These are phyloP conservation scores for Lumnitzera racemosa DNA, from an alignment of 345 rosid species.

Conservation along the genomic window DNA sequence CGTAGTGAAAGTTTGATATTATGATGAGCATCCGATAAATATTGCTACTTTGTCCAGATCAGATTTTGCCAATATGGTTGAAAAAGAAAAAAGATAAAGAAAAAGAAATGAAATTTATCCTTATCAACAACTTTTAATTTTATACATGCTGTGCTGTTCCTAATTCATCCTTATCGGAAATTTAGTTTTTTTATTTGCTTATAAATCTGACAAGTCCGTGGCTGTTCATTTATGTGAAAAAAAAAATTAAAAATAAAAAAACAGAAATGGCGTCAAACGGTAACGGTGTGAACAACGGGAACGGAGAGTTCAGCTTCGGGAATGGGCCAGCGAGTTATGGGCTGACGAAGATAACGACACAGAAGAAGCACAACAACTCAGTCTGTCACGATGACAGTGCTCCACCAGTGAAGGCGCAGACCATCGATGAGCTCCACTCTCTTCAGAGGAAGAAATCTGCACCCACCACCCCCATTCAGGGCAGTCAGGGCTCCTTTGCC, in stretches of 20 bases:
- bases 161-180: no score
- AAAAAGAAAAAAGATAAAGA: no score
- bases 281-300: conserved; percentile 19
- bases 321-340: conserved; percentile 25
- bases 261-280: conserved; percentile 29
- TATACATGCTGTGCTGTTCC: no score
- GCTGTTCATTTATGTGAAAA: neutral
- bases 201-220: neutral
- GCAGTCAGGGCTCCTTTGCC: conserved; percentile 9
- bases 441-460: conserved; percentile 83
- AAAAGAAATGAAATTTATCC: no score
- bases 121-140: no score
- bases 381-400: conserved; percentile 71
- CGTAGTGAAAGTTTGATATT: no score
- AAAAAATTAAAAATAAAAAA: neutral
- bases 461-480: conserved; percentile 62
- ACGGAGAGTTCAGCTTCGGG: conserved; percentile 27
- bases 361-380: conserved; percentile 11
- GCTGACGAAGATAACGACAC: conserved; percentile 46
- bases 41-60: no score
- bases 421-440: conserved; percentile 91
- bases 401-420: conserved; percentile 70
- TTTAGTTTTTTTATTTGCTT: neutral
- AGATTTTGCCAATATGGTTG: no score
- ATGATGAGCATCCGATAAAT: no score